Base-by-base conservation (phyloP, 768 basidiomycete species). In the Pleurotus cornucopiae region DNA sequence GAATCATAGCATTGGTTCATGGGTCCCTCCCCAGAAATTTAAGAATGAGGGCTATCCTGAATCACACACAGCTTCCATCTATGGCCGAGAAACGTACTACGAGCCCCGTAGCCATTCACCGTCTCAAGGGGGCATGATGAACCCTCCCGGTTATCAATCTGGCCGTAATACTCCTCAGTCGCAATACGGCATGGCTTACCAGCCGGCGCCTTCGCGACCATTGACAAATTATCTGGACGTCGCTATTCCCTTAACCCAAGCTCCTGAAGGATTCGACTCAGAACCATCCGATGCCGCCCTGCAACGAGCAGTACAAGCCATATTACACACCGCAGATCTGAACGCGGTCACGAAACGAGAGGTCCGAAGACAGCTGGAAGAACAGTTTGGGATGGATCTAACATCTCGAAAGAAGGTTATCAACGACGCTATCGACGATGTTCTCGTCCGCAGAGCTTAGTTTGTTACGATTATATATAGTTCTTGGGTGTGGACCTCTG, bases 1-100 rank as follows among this genome's bases (percentile, higher is more conserved):
- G 0, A 95, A 95, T 64, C 94, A 96, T 70, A 94, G 91, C 58
- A 91, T 94, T 49, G 92, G 92, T 6, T 94, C 91, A 0, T 96
- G 92, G 90, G 86, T 88, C 7, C 92, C 93, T 34, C 91, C 89
- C 0, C 73, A 74, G 40, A 88, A 88, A 65, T 67, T 79, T 60
- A 84, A 80, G 60, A 86, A 83, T 63, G 85, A 88, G 23, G 89
- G 84, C 1, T 91, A 91, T 54, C 77, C 86, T 2, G 87, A 91
- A 65, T 90, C 89, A 3, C 84, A 79, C 13, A 85, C 90, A 6
- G 86, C 83, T 2, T 94, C 91, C 0, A 67, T 93, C 25, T 94
- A 94, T 61, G 92, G 93, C 44, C 89, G 89, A 41, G 91, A 93
- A 67, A 94, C 92, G 0, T 82, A 80, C 63, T 95, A 95, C 66